Evolutionary conservation across 2,329 filamentous ascomycete species (phyloP), one percentile per base, ranked within the genome.

Genomic region (Hymenoscyphus fructigenus): DNA sequence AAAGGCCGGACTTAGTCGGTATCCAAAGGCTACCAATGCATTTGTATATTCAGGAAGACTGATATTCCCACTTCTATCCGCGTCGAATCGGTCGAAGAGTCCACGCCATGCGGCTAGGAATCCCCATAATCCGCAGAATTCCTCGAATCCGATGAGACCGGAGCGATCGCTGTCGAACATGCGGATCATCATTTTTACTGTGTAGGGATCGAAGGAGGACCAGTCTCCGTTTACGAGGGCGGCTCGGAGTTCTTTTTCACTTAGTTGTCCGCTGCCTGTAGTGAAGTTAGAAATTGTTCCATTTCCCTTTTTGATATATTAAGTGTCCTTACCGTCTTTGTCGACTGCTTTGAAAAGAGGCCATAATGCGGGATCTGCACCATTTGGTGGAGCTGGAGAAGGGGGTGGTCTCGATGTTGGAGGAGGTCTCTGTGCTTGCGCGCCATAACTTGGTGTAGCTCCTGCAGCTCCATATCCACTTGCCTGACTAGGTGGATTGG

Each of bases 171-270:
- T 91, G 80, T 98, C 94, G 79, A 99, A 99, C 95, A 99, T 98
- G 75, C 93, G 91, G 71, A 99, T 97, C 93, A 99, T 97, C 92
- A 98, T 97, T 75, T 90, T 90, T 69, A 98, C 93, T 1, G 95
- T 99, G 73, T 97, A 91, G 4, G 88, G 85, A 78, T 99, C 93
- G 77, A 99, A 99, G 4, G 92, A 87, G 1, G 92, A 92, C 87
- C 92, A 97, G 82, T 99, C 95, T 63, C 93, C 94, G 76, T 99
- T 99, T 66, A 98, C 93, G 5, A 99, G 87, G 23, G 95, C 95
- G 1, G 91, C 89, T 10, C 91, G 90, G 53, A 99, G 88, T 78
- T 98, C 94, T 60, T 84, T 84, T 78, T 97, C 93, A 2, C 91
- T 93, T 57, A 99, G 85, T 69, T 93, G 88, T 23, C 94, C 93